Evolutionary conservation across 164 flowering plant genomes (phyloP), one percentile per base, ranked within the genome.

Genomic region (Platanus orientalis): DNA sequence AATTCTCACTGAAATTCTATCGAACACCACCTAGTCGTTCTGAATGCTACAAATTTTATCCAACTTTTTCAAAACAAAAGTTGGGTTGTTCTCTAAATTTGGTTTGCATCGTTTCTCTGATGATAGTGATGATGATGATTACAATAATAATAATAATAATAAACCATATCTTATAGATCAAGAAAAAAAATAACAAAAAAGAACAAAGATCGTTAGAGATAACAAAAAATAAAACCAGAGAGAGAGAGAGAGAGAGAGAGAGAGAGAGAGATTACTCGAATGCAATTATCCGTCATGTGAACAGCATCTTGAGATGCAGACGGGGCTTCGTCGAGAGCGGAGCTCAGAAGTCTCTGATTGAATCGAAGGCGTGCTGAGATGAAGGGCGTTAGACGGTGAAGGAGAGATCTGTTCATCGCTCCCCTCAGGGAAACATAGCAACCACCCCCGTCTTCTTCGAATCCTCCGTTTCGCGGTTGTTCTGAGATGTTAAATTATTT

Each of bases 261-360:
- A 60, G 32, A 56, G 36, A 52, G 54, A 29, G 45, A 44, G 5
- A 9, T 6, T 63, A 72, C 75, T 36, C 67, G 61, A 56, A 67
- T 64, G 68, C 75, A 72, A 63, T 63, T 67, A n/a, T 72, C 75
- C 6, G 71, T 72, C 70, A 72, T 67, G 32, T 67, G 61, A 4
- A 72, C 42, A 17, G 57, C 50, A 21, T 72, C 71, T 28, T 51
- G 63, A 58, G 39, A 5, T 6, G 47, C 26, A 17, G 59, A 53
- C 0, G 71, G 39, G 50, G 72, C 45, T 30, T 30, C 28, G 2
- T 45, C 50, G 27, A 16, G 12, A 48, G 71, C 56, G 6, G 65
- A 48, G 14, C 23, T 34, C 0, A 71, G 66, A 50, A 60, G 54
- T 28, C 66, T 59, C 39, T 63, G 75, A 21, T 64, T 68, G 24